These are phyloP conservation scores for Neurospora pannonica DNA, from an alignment of 495 filamentous ascomycete genomes.

Conservation along the genomic window DNA sequence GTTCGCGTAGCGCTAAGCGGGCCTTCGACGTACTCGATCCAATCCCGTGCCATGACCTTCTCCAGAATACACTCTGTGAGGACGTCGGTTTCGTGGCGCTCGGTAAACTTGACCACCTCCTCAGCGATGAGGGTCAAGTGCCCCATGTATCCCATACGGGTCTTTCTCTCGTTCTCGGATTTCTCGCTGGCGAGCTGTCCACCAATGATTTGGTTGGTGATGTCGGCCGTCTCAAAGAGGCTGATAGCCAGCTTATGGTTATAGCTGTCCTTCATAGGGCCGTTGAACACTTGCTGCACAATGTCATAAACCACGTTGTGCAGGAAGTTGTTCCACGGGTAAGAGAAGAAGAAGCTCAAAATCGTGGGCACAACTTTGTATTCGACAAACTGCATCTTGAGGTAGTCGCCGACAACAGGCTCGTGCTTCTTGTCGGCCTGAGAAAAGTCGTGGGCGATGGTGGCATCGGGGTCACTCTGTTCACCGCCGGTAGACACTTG, in stretches of 20 bases:
- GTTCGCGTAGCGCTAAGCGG: slow-evolving; percentile 89
- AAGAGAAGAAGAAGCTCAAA: slow-evolving; percentile 94
- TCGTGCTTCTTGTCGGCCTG: slow-evolving; percentile 16
- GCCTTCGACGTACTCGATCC: slow-evolving; percentile 93
- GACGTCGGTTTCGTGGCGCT: slow-evolving; percentile 82
- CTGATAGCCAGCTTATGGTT: slow-evolving; percentile 90
- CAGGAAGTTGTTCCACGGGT: slow-evolving; percentile 99
- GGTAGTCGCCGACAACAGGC: slow-evolving; percentile 93
- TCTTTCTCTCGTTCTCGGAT: slow-evolving; percentile 69
- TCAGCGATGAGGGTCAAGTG: slow-evolving; percentile 96
- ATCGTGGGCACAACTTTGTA: slow-evolving; percentile 93
- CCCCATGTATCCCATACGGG: slow-evolving; percentile 96
- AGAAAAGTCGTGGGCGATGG: slow-evolving; percentile 5
- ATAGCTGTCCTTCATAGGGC: slow-evolving; percentile 90
- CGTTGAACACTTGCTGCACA: slow-evolving; percentile 98
- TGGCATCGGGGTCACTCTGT: slow-evolving; percentile 6
- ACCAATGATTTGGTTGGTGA: slow-evolving; percentile 85
- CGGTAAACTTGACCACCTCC: slow-evolving; percentile 97
- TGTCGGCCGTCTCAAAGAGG: slow-evolving; percentile 78
- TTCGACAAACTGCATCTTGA: slow-evolving; percentile 96
- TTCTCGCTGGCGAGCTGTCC: slow-evolving; percentile 82
- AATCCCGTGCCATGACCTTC: slow-evolving; percentile 74
- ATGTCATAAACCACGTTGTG: slow-evolving; percentile 99
- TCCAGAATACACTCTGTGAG: slow-evolving; percentile 78
- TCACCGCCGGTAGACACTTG: slow-evolving; percentile 12